phyloP scores from a whole-genome alignment of 495 filamentous ascomycete species.

The Aspergillus heteromorphus region DNA sequence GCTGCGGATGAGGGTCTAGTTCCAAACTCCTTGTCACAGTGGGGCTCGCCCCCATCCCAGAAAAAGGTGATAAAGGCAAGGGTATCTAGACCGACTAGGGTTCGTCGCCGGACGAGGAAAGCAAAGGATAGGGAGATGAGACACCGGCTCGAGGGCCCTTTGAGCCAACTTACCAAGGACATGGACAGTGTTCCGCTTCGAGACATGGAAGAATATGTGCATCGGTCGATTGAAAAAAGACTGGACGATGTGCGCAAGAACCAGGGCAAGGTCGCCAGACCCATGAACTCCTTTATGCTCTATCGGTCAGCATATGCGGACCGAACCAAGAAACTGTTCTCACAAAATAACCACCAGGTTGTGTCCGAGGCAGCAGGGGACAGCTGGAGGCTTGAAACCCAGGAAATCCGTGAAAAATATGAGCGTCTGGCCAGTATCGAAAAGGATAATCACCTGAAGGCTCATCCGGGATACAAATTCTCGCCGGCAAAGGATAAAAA shows the following conservation, averaged over 20 bases:
- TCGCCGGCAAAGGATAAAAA: conserved; percentile 71
- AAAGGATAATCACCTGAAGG: conserved; percentile 75
- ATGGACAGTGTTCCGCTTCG: conserved; percentile 57
- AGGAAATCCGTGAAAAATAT: conserved; percentile 68
- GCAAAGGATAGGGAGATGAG: conserved; percentile 1
- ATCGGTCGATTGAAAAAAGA: conserved; percentile 61
- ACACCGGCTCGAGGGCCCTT: conserved; percentile 39
- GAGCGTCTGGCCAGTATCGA: conserved; percentile 76
- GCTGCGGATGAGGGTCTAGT: conserved; percentile 16
- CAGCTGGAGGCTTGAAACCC: conserved; percentile 80
- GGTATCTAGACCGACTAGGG: conserved; percentile 3
- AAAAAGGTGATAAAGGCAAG: conserved; percentile 2
- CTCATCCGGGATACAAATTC: conserved; percentile 94
- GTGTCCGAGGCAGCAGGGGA: conserved; percentile 78
- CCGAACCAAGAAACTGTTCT: conserved; percentile 73
- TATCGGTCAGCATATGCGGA: conserved; percentile 92
- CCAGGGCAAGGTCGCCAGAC: conserved; percentile 78
- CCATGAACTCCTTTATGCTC: conserved; percentile 99
- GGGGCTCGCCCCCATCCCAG: conserved; percentile 7
- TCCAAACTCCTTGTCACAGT: conserved; percentile 5
- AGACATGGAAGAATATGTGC: conserved; percentile 81
- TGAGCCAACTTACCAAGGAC: conserved; percentile 73
- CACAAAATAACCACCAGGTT: conserved; percentile 90
- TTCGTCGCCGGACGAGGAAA: conserved; percentile 9
- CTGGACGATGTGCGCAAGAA: conserved; percentile 61